Evolutionary conservation across 225 moss, liverwort and hornwort species (phyloP).

Genomic region (Straminergon stramineum): DNA sequence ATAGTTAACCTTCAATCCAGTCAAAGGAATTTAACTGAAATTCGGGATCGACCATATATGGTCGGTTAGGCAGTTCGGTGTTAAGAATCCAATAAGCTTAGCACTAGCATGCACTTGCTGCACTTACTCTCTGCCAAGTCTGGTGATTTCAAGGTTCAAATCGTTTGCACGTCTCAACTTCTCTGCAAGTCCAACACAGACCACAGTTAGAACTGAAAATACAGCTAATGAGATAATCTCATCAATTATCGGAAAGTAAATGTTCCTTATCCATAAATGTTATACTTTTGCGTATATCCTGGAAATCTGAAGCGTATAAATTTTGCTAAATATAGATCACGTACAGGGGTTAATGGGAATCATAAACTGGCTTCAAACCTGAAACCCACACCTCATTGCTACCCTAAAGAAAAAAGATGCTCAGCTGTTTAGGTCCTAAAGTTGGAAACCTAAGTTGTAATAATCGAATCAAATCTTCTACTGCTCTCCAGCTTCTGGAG

Average conservation of each 20-base stretch:
- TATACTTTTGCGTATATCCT: background rate
- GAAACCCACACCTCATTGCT: background rate
- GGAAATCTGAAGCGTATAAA: background rate
- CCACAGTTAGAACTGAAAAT: background rate
- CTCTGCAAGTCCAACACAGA: slow-evolving; percentile 42
- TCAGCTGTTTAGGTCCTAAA: background rate
- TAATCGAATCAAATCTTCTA: background rate
- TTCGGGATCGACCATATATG: no score
- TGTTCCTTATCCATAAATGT: background rate
- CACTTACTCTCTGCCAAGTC: slow-evolving; percentile 99
- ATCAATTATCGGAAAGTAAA: background rate
- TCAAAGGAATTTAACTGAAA: no score
- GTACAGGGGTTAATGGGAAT: background rate
- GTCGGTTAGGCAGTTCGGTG: no score
- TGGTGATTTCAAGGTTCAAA: slow-evolving; percentile 95
- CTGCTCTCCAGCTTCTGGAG: background rate
- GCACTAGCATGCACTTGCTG: slow-evolving; percentile 5
- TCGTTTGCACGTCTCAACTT: slow-evolving; percentile 91
- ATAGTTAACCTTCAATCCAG: no score
- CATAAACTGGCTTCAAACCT: background rate
- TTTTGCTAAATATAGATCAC: background rate
- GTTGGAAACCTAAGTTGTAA: background rate
- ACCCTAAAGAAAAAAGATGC: background rate
- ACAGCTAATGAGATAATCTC: background rate
- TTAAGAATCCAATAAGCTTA: background rate